Evolutionary conservation across 495 filamentous ascomycete species (phyloP), one percentile per base, ranked within the genome.

Genomic region (Parathielavia appendiculata): DNA sequence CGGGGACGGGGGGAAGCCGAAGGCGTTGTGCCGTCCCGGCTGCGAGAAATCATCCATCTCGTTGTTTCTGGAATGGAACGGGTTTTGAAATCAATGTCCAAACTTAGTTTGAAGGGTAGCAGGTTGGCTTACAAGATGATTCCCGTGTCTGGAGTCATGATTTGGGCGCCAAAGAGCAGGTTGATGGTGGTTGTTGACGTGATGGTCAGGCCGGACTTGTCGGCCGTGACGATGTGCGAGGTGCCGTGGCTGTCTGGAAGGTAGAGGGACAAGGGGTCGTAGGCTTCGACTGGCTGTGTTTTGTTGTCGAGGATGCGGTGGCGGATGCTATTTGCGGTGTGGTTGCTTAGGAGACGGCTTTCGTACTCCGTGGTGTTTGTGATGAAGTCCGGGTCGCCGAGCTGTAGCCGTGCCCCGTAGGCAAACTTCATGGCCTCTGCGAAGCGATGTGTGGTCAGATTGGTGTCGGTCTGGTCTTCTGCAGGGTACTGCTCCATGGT

Each of bases 11-110:
- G 86, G 73, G 68, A 86, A 96, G 47, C 90, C 91, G 59, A 95
- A 97, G 7, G 83, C 80, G 72, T 96, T 95, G 16, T 76, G 80
- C 0, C 76, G 75, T 16, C 81, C 81, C 4, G 91, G 91, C 52
- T 91, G 88, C n/a, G 82, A 86, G 75, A 92, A 92, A 80, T 88
- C 89, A 67, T 96, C 88, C 91, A 96, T 96, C 67, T 96, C 89
- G 66, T 96, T 84, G 69, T 97, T 97, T 12, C 64, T 58, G 46
- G 54, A 5, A 22, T 38, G 9, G n/a, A n/a, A n/a, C n/a, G n/a
- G 26, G 3, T 30, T 20, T 30, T 14, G 48, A 20, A n/a, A n/a
- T n/a, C n/a, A n/a, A n/a, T n/a, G n/a, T n/a, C n/a, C n/a, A n/a
- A n/a, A n/a, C n/a, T n/a, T 22, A 22, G 26, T n/a, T 6, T 12